Base-by-base conservation (phyloP, 371 early-diverging fungal genomes). In the Mortierella sp. region DNA sequence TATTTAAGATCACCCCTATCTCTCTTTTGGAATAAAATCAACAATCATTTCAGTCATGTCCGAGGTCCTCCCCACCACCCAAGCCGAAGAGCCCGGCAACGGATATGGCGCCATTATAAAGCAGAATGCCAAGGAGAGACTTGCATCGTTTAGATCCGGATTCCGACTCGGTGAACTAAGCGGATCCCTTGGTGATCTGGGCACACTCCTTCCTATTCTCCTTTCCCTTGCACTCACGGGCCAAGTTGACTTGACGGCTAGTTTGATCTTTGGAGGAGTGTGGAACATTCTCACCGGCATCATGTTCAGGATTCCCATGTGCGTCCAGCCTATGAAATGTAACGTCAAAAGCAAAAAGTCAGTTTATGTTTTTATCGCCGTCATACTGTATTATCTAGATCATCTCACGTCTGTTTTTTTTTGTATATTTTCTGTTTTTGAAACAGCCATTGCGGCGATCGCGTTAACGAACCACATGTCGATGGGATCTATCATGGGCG, bases 311-410 rank as follows among this genome's bases (percentile, higher is more conserved):
- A 90, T 94, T 23, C 96, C 96, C 31, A 90, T 95, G 81, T 90
- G 94, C 64, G 93, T 92, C 30, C 93, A 93, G 68, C 93, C 93
- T 23, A 93, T 92, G 93, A 93, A 92, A 82, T 89, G 90, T 89
- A 83, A 49, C n/a, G n/a, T n/a, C n/a, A n/a, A n/a, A n/a, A n/a
- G n/a, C n/a, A n/a, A n/a, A n/a, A n/a, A n/a, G n/a, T n/a, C n/a
- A n/a, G n/a, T n/a, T n/a, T n/a, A n/a, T n/a, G n/a, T n/a, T n/a
- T n/a, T n/a, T n/a, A n/a, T n/a, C n/a, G n/a, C n/a, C n/a, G n/a
- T n/a, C n/a, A n/a, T n/a, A n/a, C n/a, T n/a, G n/a, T n/a, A n/a
- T n/a, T n/a, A n/a, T n/a, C n/a, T n/a, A n/a, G n/a, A n/a, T n/a
- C n/a, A n/a, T n/a, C n/a, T n/a, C n/a, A n/a, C n/a, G n/a, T n/a